Percentiles rank a stretch among this genome's conserved stretches.
These are phyloP conservation scores for Phanerochaete carnosa DNA, from an alignment of 768 basidiomycete genomes.

Conservation along the genomic window DNA sequence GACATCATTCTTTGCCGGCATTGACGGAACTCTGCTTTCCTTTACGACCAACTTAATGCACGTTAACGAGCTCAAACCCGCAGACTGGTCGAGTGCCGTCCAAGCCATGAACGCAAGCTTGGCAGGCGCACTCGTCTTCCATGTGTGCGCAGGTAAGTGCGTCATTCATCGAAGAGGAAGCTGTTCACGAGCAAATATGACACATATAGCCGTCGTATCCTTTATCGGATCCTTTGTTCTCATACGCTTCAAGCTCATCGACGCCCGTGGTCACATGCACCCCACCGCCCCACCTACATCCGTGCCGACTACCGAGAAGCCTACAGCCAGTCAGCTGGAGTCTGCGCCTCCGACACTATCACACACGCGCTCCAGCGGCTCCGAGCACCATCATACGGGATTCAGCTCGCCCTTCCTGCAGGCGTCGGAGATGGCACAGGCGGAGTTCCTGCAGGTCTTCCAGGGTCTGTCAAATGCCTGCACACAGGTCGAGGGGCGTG, in stretches of 20 bases:
- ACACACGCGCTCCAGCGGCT: background rate
- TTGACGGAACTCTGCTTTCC: constrained; percentile 28
- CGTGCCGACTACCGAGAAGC: background rate
- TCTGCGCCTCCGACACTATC: background rate
- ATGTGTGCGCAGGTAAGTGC: constrained; percentile 12
- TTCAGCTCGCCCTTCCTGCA: background rate
- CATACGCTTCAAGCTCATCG: constrained; percentile 16
- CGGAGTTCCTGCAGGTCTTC: constrained; percentile 10
- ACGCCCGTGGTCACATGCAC: background rate
- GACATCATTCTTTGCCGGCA: constrained; percentile 59
- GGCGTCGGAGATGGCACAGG: background rate
- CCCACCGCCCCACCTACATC: background rate
- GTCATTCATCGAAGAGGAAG: background rate
- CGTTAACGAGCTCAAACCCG: background rate
- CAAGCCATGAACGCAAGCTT: constrained; percentile 11
- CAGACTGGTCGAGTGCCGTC: constrained; percentile 3
- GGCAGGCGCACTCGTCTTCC: constrained; percentile 11
- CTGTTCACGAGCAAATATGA: background rate
- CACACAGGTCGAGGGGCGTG: constrained; percentile 17
- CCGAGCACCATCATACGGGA: background rate
- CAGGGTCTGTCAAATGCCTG: constrained; percentile 10
- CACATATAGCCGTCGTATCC: constrained; percentile 12
- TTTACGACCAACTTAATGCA: constrained; percentile 4
- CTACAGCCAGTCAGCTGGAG: background rate
- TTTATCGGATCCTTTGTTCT: constrained; percentile 16